Conservation (phyloP, 2,329 filamentous ascomycete species). For the Rutstroemia sp. region DNA sequence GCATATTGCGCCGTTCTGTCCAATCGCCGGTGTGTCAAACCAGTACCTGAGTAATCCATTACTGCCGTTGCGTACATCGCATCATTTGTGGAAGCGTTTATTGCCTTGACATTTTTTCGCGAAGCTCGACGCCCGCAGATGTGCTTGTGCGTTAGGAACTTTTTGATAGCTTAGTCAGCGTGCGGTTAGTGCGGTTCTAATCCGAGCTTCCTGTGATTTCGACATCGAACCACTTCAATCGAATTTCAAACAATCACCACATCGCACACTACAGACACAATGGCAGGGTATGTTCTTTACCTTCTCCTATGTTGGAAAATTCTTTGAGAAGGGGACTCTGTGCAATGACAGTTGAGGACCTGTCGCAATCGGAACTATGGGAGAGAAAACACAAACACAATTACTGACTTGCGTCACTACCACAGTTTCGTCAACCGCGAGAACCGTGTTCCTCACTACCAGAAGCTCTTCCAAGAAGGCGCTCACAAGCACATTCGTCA, state of each 20-base stretch:
- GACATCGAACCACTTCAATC: conserved; percentile 9
- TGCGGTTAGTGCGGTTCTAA: conserved; percentile 3
- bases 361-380: background rate
- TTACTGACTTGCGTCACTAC: background rate
- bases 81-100: background rate
- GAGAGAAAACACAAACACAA: background rate
- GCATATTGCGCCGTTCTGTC: conserved; percentile 9
- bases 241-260: background rate
- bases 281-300: conserved; percentile 26
- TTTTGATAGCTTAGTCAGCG: conserved; percentile 15
- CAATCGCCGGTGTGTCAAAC: background rate
- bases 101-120: background rate
- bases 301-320: background rate
- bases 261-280: conserved; percentile 19
- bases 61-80: background rate
- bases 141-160: background rate
- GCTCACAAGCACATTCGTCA: conserved; percentile 61
- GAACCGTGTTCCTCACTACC: conserved; percentile 70
- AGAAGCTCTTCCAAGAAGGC: conserved; percentile 68
- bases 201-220: conserved; percentile 10
- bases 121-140: background rate
- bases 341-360: background rate
- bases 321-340: background rate
- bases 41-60: conserved; percentile 1
- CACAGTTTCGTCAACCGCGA: conserved; percentile 55